phyloP scores from a whole-genome alignment of 2,329 filamentous ascomycete species.

The Zymoseptoria ardabiliae region DNA sequence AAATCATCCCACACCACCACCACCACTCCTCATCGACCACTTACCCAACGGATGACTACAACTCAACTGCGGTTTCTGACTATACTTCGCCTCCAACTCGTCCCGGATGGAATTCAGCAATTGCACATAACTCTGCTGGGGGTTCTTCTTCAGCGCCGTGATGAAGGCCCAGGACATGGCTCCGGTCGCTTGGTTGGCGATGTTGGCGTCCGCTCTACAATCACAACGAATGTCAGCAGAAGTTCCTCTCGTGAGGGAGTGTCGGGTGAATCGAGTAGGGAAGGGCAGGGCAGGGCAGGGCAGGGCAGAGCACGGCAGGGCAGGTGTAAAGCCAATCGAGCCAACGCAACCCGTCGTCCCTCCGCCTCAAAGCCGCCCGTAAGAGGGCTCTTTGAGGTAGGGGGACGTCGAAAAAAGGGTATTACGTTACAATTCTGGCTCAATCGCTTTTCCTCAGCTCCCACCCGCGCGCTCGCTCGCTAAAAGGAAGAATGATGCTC shows the following conservation, averaged over 20 bases:
- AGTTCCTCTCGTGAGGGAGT: background rate
- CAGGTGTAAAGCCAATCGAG: conserved; percentile 5
- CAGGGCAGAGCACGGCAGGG: background rate
- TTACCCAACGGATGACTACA: conserved; percentile 92
- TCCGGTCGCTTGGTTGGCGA: conserved; percentile 80
- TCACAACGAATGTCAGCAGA: conserved; percentile 10
- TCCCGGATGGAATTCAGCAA: conserved; percentile 92
- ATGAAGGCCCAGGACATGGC: conserved; percentile 99
- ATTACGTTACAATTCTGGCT: conserved; percentile 7
- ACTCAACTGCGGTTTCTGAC: conserved; percentile 91
- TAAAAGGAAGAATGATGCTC: background rate
- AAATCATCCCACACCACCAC: background rate
- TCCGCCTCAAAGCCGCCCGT: conserved; percentile 19
- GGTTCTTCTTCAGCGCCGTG: conserved; percentile 80
- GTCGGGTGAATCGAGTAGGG: too few species aligned
- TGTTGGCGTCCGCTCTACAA: conserved; percentile 79
- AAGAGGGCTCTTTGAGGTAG: conserved; percentile 18
- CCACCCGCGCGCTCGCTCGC: background rate
- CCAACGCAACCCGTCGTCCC: conserved; percentile 28
- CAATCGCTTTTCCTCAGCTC: background rate
- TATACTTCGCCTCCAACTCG: conserved; percentile 76
- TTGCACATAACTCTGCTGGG: conserved; percentile 92
- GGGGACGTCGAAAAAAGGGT: conserved; percentile 17
- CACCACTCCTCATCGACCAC: conserved; percentile 26
- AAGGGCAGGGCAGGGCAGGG: background rate